phyloP scores from a whole-genome alignment of 768 basidiomycete genomes.

The Leccinellum albellum region DNA sequence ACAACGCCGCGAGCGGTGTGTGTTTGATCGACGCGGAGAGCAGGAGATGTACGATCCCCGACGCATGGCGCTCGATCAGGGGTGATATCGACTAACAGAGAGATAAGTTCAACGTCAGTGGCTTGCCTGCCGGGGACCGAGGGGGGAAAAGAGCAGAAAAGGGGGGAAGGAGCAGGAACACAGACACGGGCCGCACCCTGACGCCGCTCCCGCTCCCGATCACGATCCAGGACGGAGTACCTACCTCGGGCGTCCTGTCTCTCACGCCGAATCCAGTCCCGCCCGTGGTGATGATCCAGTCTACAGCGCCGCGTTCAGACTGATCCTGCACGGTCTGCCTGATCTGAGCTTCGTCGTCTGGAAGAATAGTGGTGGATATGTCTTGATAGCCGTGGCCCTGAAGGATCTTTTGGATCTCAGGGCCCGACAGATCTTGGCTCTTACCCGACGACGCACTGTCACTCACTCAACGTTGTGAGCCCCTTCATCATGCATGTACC shows the following conservation, averaged over 20 bases:
- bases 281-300: constrained; percentile 80
- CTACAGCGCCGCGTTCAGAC: constrained; percentile 43
- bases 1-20: constrained; percentile 78
- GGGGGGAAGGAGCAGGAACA: background rate
- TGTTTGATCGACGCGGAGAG: constrained; percentile 63
- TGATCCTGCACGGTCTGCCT: constrained; percentile 44
- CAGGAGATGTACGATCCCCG: constrained; percentile 75
- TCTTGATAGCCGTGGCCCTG: constrained; percentile 36
- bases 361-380: constrained; percentile 45
- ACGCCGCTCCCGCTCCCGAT: background rate
- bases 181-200: background rate
- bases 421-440: constrained; percentile 62
- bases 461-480: constrained; percentile 44
- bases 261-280: constrained; percentile 83
- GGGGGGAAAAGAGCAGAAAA: background rate
- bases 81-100: constrained; percentile 50
- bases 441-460: constrained; percentile 57
- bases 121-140: background rate
- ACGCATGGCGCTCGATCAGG: constrained; percentile 60
- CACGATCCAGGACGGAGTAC: background rate
- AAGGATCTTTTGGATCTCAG: constrained; percentile 54
- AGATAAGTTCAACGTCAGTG: background rate
- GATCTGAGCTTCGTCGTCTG: constrained; percentile 61
- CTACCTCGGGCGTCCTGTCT: constrained; percentile 82
- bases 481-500: background rate